Evolutionary conservation across 306 rosid genomes (phyloP), one percentile per base, ranked within the genome.

Genomic region (Corylus avellana): DNA sequence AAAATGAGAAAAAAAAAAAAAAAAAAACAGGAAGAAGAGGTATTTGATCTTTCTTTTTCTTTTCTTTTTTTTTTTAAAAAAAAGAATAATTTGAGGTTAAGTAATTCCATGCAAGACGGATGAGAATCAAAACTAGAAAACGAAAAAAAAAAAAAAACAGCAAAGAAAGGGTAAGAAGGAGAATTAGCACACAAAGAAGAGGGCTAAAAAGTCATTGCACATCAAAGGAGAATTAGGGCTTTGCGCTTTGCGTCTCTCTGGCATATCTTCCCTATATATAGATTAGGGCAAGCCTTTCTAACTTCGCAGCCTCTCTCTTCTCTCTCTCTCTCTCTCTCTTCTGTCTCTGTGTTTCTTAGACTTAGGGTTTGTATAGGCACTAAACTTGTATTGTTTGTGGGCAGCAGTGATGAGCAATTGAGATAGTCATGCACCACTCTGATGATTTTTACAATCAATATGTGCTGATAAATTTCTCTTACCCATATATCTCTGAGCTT

Each of bases 341-440:
- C 11, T 9, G 7, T 12, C 0, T 11, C 22, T 14, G 3, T 1
- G 47, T 67, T 67, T 17, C 18, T 4, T 0, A 8, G 4, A 37
- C 8, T 67, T 39, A 20, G 25, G 72, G 25, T 17, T 18, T 39
- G 4, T 1, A 7, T 39, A 18, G 16, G 14, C 10, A 8, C 4
- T 12, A 12, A 62, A 62, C 29, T 29, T 13, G 18, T 22, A 5
- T 12, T 48, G 2, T 10, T 2, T 35, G 12, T 1, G 50, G 59
- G 17, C 55, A 84, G 94, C 97, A 7, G 48, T 90, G 98, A 93
- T 86, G 98, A 91, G 59, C 17, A 47, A 7, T 42, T 56, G 90
- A 92, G 92, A 84, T 64, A 73, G 98, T 90, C 97, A 93, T 93
- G 97, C 97, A 93, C 98, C 98, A 93, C 98, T 86, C 98, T 91